Evolutionary conservation across 768 basidiomycete species (phyloP).

Genomic region (Tricholoma saponaceum): DNA sequence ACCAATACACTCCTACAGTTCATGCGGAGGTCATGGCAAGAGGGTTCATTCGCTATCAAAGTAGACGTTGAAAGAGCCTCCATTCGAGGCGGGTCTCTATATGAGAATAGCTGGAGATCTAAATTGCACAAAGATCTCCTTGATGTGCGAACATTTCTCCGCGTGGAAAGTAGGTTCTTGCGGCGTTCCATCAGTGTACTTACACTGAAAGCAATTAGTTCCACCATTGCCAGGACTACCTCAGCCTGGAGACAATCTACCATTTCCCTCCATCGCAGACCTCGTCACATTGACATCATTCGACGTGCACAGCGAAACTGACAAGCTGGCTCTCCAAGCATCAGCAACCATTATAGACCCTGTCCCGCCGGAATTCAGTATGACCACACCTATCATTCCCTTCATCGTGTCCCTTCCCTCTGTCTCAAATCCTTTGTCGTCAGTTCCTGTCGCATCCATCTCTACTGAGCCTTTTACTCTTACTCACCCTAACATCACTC

Average conservation of each 20-base stretch:
- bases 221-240: conserved; percentile 66
- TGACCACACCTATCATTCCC: conserved; percentile 54
- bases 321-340: conserved; percentile 41
- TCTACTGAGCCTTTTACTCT: conserved; percentile 52
- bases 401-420: conserved; percentile 55
- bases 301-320: conserved; percentile 28
- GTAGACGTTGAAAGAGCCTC: conserved; percentile 38
- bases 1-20: conserved; percentile 45
- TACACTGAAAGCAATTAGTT: conserved; percentile 35
- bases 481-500: conserved; percentile 64
- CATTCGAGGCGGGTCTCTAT: conserved; percentile 48
- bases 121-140: conserved; percentile 34
- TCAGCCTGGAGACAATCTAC: conserved; percentile 42
- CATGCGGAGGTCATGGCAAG: conserved; percentile 53
- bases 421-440: conserved; percentile 10
- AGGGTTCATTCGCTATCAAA: conserved; percentile 42
- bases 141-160: conserved; percentile 43
- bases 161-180: conserved; percentile 47
- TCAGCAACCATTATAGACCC: conserved; percentile 59
- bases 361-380: conserved; percentile 40
- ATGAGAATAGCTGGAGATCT: conserved; percentile 45
- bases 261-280: conserved; percentile 53
- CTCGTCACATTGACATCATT: conserved; percentile 62
- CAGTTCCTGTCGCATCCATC: conserved; percentile 51
- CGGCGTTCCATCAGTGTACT: conserved; percentile 2